Evolutionary conservation across 176 grass and related monocot genomes (phyloP), one percentile per base, ranked within the genome.

Genomic region (Triticum urartu): DNA sequence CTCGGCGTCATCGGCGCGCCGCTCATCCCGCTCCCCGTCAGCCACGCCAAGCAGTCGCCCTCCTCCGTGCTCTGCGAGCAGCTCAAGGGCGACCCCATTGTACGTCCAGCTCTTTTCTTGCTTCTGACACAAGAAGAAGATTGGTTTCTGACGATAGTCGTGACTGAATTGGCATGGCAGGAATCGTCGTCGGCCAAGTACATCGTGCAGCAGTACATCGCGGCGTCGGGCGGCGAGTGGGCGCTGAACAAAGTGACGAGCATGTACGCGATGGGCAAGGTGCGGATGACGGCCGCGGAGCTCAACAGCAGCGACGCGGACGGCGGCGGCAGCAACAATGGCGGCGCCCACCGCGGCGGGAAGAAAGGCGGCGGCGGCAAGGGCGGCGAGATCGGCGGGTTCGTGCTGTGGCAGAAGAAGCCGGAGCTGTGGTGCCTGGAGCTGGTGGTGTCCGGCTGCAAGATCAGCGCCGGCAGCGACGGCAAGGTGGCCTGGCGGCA

Each of bases 331-430:
- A 18, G 24, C 30, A 24, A 33, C 34, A 24, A 33, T 52, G 15
- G 4, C 45, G 28, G 25, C 13, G 77, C 65, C 12, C 75, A 72
- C 35, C 79, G 60, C 50, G 22, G 77, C 70, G 86, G 90, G 69
- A 90, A 79, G 84, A 88, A 85, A n/a, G 86, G 78, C 61, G 10
- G 78, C 60, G 5, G 88, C 61, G 5, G 88, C 18, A 89, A 83
- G 75, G 25, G 28, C 21, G 91, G 86, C 62, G 97, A 99, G 97
- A 87, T 99, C n/a, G 97, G 97, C 68, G 94, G 97, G 67, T 99
- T 99, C 80, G 97, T 99, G 77, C 94, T 99, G 42, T 99, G 94
- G 97, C 97, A 99, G 94, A 99, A 99, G 87, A 92, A 91, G 79
- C 94, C 97, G 22, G 92, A 99, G 79, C 83, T 99, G 79, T 99